Evolutionary conservation across 805 yeast genomes (phyloP).

Genomic region (Nakazawaea ambrosiae): DNA sequence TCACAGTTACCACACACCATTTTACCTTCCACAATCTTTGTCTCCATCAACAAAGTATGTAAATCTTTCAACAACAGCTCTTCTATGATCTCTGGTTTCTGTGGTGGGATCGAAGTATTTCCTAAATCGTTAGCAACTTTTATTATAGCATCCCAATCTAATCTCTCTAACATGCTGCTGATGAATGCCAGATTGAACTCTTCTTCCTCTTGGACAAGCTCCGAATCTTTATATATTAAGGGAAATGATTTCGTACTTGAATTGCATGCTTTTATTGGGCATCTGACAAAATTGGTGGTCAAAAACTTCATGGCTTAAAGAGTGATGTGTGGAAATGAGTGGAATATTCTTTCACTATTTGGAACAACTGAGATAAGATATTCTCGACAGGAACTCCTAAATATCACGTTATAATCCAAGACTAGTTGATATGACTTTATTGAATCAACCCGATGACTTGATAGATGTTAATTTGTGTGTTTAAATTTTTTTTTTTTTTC

Average conservation of each 20-base stretch:
- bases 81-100: constrained; percentile 50
- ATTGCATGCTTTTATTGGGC: constrained; percentile 82
- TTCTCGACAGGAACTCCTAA: background rate
- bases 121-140: constrained; percentile 73
- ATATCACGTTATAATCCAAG: background rate
- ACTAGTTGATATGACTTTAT: no score
- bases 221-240: constrained; percentile 57
- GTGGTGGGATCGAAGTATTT: constrained; percentile 50
- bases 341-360: background rate
- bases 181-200: constrained; percentile 83
- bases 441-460: no score
- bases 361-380: background rate
- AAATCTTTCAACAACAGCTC: constrained; percentile 59
- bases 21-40: constrained; percentile 80
- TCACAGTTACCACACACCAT: constrained; percentile 85
- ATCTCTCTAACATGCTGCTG: constrained; percentile 64
- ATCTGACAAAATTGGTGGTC: constrained; percentile 94
- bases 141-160: constrained; percentile 84
- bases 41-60: constrained; percentile 74
- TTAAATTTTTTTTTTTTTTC: no score
- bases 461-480: no score
- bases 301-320: constrained; percentile 92
- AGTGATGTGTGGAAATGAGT: no score
- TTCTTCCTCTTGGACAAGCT: constrained; percentile 67
- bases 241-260: constrained; percentile 76